These are phyloP conservation scores for Sphaceloma murrayae DNA, from an alignment of 2,329 filamentous ascomycete genomes.

Conservation along the genomic window DNA sequence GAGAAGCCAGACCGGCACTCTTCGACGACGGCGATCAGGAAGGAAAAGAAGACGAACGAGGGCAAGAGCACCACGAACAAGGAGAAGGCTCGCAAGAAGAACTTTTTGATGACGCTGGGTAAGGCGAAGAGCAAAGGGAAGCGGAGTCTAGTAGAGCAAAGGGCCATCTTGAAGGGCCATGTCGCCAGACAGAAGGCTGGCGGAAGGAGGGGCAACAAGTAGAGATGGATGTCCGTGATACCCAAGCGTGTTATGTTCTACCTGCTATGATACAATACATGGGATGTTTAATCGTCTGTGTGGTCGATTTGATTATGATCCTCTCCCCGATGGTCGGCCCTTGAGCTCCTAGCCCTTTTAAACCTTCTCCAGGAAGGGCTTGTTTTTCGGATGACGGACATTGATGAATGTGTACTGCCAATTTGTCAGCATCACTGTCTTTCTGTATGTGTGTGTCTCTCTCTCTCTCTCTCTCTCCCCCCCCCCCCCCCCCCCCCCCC, in stretches of 20 bases:
- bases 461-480: too few relatives aligned
- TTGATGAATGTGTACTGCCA: background rate
- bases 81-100: conserved; percentile 96
- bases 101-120: conserved; percentile 94
- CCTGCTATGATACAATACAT: background rate
- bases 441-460: background rate
- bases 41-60: conserved; percentile 75
- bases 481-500: too few relatives aligned
- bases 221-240: background rate
- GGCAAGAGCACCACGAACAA: conserved; percentile 96
- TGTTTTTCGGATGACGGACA: background rate
- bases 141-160: conserved; percentile 79
- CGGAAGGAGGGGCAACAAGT: conserved; percentile 62
- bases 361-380: background rate
- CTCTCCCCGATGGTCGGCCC: background rate
- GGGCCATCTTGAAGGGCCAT: conserved; percentile 70
- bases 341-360: background rate
- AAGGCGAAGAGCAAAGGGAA: conserved; percentile 96
- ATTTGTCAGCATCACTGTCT: background rate
- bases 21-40: conserved; percentile 71
- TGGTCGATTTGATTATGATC: background rate
- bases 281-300: background rate
- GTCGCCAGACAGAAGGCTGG: conserved; percentile 74
- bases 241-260: background rate
- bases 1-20: conserved; percentile 66